These are phyloP conservation scores for Leccinum longicurvipes DNA, from an alignment of 768 basidiomycete genomes.

Conservation along the genomic window DNA sequence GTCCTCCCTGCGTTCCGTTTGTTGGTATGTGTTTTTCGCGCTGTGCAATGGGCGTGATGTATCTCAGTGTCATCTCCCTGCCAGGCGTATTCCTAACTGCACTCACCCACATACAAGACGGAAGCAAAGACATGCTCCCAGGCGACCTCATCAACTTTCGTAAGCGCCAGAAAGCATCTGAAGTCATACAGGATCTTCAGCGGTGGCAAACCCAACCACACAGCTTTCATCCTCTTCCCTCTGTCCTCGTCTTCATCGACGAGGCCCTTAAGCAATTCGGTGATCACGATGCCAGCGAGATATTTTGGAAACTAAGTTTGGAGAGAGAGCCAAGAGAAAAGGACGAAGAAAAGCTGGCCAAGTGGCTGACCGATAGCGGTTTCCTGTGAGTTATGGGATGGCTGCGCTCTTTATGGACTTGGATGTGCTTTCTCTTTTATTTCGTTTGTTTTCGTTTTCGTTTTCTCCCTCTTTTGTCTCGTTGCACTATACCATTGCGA, in stretches of 20 bases:
- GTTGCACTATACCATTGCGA: constrained; percentile 3
- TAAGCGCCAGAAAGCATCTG: constrained; percentile 52
- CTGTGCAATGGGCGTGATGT: neutral
- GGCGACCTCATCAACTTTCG: constrained; percentile 54
- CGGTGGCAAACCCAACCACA: constrained; percentile 54
- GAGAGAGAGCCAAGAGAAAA: constrained; percentile 53
- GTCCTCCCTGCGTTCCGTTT: constrained; percentile 69
- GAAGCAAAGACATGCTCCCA: constrained; percentile 48
- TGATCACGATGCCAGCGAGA: constrained; percentile 31
- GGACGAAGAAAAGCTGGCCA: constrained; percentile 49
- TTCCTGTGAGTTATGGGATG: constrained; percentile 28
- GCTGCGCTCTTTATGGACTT: neutral
- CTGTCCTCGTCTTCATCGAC: constrained; percentile 44
- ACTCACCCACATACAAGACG: constrained; percentile 61
- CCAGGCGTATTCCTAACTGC: constrained; percentile 59
- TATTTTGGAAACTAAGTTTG: constrained; percentile 45
- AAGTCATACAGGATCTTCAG: constrained; percentile 55
- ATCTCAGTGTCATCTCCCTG: neutral
- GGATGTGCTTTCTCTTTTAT: neutral
- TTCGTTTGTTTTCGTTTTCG: neutral
- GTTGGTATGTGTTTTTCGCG: constrained; percentile 48
- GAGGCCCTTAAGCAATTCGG: constrained; percentile 37
- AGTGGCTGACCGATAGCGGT: constrained; percentile 38
- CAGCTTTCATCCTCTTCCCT: constrained; percentile 45
- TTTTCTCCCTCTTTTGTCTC: neutral